phyloP scores from a whole-genome alignment of 2,329 filamentous ascomycete genomes.

The Ascochyta lentis region DNA sequence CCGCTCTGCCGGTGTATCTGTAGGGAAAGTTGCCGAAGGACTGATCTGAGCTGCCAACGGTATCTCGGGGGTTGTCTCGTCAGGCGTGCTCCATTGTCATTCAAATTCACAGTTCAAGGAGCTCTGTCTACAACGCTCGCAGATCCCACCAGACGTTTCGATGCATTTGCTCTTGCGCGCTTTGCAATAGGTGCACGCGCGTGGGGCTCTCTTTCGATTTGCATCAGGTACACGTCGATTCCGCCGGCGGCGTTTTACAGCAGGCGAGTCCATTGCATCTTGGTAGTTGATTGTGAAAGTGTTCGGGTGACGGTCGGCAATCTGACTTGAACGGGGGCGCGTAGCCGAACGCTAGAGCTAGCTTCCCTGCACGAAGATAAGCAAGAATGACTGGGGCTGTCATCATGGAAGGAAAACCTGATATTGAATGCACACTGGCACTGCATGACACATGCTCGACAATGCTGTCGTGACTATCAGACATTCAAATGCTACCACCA shows the following conservation, averaged over 20 bases:
- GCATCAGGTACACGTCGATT: slow-evolving; percentile 3
- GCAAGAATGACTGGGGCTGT: background rate
- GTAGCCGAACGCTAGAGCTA: slow-evolving; percentile 7
- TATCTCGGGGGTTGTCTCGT: too few relatives aligned
- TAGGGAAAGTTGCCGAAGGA: too few relatives aligned
- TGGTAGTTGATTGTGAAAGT: background rate
- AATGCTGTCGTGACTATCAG: background rate
- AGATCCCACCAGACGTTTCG: background rate
- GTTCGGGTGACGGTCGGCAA: background rate
- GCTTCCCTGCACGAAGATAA: background rate
- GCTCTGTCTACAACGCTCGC: too few relatives aligned
- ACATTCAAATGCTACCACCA: slow-evolving; percentile 12
- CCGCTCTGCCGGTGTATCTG: too few relatives aligned
- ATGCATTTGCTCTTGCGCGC: slow-evolving; percentile 11
- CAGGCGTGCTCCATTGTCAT: too few relatives aligned
- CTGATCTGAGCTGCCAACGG: too few relatives aligned
- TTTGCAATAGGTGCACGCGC: slow-evolving; percentile 7
- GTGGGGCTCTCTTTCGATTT: background rate
- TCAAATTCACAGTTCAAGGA: too few relatives aligned
- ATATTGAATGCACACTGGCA: too few relatives aligned
- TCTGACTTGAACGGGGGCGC: background rate
- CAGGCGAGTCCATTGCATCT: slow-evolving; percentile 6
- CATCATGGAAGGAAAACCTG: too few relatives aligned
- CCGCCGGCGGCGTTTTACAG: slow-evolving; percentile 2
- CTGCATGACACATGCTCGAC: background rate